Conservation (phyloP, 2,329 filamentous ascomycete species). For the Madurella fahalii region DNA sequence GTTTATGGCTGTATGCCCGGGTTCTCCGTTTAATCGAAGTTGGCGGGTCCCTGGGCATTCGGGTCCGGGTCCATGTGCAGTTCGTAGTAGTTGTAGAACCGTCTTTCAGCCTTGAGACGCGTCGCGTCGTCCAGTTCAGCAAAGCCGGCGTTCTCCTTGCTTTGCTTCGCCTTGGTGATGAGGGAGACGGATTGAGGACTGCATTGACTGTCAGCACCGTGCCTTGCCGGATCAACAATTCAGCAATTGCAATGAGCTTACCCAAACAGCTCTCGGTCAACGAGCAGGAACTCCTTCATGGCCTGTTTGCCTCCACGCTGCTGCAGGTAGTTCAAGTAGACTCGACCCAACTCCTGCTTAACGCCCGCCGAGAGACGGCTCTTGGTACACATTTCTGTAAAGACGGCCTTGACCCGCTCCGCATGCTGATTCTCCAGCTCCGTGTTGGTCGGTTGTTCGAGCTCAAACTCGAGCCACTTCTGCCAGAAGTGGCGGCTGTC, state of each 20-base stretch:
- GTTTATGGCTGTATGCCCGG: neutral
- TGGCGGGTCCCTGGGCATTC: conserved; percentile 46
- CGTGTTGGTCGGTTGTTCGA: conserved; percentile 69
- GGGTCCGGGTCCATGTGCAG: conserved; percentile 44
- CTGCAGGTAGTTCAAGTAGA: conserved; percentile 80
- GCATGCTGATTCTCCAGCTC: conserved; percentile 63
- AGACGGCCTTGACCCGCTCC: conserved; percentile 73
- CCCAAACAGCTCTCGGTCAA: conserved; percentile 88
- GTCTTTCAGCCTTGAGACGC: conserved; percentile 47
- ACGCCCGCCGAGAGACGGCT: conserved; percentile 63
- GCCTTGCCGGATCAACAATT: neutral
- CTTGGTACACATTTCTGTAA: conserved; percentile 69
- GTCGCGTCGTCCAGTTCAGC: conserved; percentile 50
- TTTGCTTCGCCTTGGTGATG: conserved; percentile 36
- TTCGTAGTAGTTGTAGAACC: conserved; percentile 51
- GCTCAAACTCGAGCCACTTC: conserved; percentile 83
- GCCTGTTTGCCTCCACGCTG: conserved; percentile 76
- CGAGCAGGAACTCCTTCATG: conserved; percentile 77
- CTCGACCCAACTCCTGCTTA: conserved; percentile 70
- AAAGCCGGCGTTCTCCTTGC: conserved; percentile 45
- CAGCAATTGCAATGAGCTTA: conserved; percentile 37
- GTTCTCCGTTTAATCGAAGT: conserved; percentile 43
- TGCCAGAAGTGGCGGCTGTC: conserved; percentile 88
- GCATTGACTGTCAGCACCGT: conserved; percentile 14
- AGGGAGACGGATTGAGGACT: conserved; percentile 46